phyloP scores from a whole-genome alignment of 2,329 filamentous ascomycete species.

The Claviceps digitariae region DNA sequence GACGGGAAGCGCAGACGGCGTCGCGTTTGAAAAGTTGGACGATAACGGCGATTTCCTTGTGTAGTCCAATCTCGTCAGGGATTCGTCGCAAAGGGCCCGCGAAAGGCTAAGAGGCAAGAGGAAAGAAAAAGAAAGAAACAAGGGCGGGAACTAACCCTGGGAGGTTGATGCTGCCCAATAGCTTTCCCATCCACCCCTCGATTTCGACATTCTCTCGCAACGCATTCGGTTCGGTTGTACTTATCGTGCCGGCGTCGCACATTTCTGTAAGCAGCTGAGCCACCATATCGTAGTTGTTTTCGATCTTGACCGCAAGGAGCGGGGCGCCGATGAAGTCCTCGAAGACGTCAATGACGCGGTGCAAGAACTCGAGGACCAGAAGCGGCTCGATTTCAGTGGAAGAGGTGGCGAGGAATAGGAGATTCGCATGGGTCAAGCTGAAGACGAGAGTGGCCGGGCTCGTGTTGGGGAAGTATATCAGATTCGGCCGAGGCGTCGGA shows the following conservation, averaged over 20 bases:
- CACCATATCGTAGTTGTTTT: constrained; percentile 82
- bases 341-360: constrained; percentile 80
- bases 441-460: constrained; percentile 82
- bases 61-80: background rate
- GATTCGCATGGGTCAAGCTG: constrained; percentile 72
- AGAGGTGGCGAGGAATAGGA: constrained; percentile 75
- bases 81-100: background rate
- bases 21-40: constrained; percentile 24
- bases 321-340: constrained; percentile 91
- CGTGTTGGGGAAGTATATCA: constrained; percentile 72
- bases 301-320: constrained; percentile 72
- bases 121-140: background rate
- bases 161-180: constrained; percentile 76
- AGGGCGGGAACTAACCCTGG: constrained; percentile 45
- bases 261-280: constrained; percentile 90
- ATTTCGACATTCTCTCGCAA: constrained; percentile 84
- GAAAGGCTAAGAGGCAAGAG: no score
- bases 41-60: constrained; percentile 27
- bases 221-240: constrained; percentile 86
- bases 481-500: constrained; percentile 64
- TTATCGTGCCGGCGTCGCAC: constrained; percentile 85
- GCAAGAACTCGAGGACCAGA: constrained; percentile 83
- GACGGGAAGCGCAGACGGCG: constrained; percentile 25
- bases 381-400: constrained; percentile 80
- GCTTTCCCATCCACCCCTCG: constrained; percentile 76